A percentile compares a stretch with the other conserved stretches of the same genome.
These are phyloP conservation scores for Umbelopsis sp. DNA, from an alignment of 371 early-diverging fungal genomes.

Conservation along the genomic window DNA sequence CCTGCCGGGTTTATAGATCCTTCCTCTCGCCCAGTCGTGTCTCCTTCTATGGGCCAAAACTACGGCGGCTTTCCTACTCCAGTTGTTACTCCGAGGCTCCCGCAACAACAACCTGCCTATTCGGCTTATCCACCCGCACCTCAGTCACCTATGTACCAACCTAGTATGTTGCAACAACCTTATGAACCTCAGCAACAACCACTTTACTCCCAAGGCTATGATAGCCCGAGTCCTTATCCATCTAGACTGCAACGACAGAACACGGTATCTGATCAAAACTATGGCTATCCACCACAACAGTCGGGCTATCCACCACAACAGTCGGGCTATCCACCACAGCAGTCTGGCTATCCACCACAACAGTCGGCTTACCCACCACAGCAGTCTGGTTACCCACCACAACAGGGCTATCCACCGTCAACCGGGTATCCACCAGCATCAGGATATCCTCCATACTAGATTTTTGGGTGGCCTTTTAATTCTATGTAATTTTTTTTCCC, in stretches of 20 bases:
- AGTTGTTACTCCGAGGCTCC: constrained; percentile 13
- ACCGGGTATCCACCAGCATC: not conserved
- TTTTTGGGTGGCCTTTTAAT: not conserved
- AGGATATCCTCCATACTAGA: constrained; percentile 9
- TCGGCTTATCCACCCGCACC: constrained; percentile 15
- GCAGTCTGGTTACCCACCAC: not conserved
- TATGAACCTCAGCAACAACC: constrained; percentile 31
- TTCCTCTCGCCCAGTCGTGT: constrained; percentile 22
- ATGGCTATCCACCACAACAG: constrained; percentile 20
- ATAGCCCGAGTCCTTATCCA: constrained; percentile 21
- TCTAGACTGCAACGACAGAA: not conserved
- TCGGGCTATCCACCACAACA: constrained; percentile 16
- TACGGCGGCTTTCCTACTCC: constrained; percentile 28
- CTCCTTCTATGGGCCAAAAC: constrained; percentile 23
- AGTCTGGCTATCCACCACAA: constrained; percentile 10
- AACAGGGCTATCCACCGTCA: not conserved
- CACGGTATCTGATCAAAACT: not conserved
- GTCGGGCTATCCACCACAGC: not conserved
- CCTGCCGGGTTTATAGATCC: constrained; percentile 21
- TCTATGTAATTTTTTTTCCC: not conserved
- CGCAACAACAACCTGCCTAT: constrained; percentile 12
- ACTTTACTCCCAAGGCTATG: not conserved
- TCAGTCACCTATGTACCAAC: constrained; percentile 30
- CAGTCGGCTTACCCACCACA: constrained; percentile 17
- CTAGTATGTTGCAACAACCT: constrained; percentile 25